Evolutionary conservation across 2,329 filamentous ascomycete genomes (phyloP), one percentile per base, ranked within the genome.

Genomic region (Harringtonia aguacate): DNA sequence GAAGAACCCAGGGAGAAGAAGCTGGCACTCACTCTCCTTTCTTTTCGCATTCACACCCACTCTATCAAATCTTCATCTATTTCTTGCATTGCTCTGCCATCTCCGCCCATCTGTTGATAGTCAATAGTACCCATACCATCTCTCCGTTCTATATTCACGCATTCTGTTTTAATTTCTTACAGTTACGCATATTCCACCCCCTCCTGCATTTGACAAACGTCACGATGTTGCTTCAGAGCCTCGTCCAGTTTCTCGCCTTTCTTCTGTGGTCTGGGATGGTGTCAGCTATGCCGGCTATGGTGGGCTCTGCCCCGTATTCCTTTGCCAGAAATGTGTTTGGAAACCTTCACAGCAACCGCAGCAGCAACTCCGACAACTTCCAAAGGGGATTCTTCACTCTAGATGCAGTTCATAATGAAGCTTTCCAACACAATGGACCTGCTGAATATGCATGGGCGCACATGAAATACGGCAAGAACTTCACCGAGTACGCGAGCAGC

Each of bases 391-490:
- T 30, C 3, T 62, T 64, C 41, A 50, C 50, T 1, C 36, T 69
- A 12, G 36, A 50, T 1, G 58, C 64, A 17, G 50, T 65, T 4
- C 47, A 46, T 33, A 72, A 70, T 46, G 39, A 48, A 1, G 41
- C 49, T 0, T 68, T 59, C 49, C 47, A 48, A 9, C 55, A 55
- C 10, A 59, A 62, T 12, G 62, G 65, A 41, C 38, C 56, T 5
- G 48, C 50, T 15, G 55, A 56, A 39, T 60, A 60, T n/a, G 51
- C 52, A 2, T 51, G 55, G 20, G 61, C 62, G 1, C 60, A 61
- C 27, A 46, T 57, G 44, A 69, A 68, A 50, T 68, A 66, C 44
- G 56, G 57, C 12, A 54, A 55, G 31, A 46, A 50, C 4, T 40
- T 65, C 5, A 59, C 64, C 2, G 38, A 52, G 7, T 36, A 38